These are phyloP conservation scores for Priceomyces castillae DNA, from an alignment of 805 yeast genomes.

Conservation along the genomic window DNA sequence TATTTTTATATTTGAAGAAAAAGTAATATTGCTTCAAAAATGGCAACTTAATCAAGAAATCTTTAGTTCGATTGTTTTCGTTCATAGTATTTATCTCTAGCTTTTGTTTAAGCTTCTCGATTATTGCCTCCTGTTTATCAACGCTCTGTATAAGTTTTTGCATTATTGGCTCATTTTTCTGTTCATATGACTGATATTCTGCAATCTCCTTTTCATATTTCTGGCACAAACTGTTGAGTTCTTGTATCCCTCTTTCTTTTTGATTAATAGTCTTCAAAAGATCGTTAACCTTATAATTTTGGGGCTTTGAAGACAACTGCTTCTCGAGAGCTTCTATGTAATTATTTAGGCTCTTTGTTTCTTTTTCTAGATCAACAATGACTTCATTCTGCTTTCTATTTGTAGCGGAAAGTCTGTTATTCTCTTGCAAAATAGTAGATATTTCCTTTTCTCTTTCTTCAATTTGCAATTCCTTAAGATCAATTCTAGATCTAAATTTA, in stretches of 20 bases:
- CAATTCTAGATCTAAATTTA: slow-evolving; percentile 1
- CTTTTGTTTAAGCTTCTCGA: slow-evolving; percentile 15
- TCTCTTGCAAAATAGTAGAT: slow-evolving; percentile 11
- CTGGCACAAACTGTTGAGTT: slow-evolving; percentile 18
- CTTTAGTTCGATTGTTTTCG: slow-evolving; percentile 5
- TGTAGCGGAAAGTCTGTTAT: slow-evolving; percentile 4
- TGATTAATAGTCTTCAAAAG: slow-evolving; percentile 14
- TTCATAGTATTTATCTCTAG: slow-evolving; percentile 9
- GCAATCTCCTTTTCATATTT: slow-evolving; percentile 15
- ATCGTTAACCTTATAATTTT: slow-evolving; percentile 9
- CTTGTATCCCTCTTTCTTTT: slow-evolving; percentile 16
- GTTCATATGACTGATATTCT: slow-evolving; percentile 9
- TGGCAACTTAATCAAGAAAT: slow-evolving; percentile 24
- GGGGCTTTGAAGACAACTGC: slow-evolving; percentile 7
- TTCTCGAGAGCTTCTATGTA: slow-evolving; percentile 17
- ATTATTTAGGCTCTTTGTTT: slow-evolving; percentile 13
- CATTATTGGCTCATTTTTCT: slow-evolving; percentile 10
- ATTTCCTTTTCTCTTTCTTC: slow-evolving; percentile 14
- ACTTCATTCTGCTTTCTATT: slow-evolving; percentile 7
- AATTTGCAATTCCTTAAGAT: slow-evolving; percentile 11
- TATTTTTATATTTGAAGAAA: slow-evolving; percentile 24
- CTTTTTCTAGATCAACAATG: slow-evolving; percentile 18
- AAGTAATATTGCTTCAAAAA: slow-evolving; percentile 28
- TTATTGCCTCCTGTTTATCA: slow-evolving; percentile 21
- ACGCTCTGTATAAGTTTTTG: slow-evolving; percentile 15